Base-by-base conservation (phyloP, 495 filamentous ascomycete genomes). In the Penicillium psychrofluorescens region DNA sequence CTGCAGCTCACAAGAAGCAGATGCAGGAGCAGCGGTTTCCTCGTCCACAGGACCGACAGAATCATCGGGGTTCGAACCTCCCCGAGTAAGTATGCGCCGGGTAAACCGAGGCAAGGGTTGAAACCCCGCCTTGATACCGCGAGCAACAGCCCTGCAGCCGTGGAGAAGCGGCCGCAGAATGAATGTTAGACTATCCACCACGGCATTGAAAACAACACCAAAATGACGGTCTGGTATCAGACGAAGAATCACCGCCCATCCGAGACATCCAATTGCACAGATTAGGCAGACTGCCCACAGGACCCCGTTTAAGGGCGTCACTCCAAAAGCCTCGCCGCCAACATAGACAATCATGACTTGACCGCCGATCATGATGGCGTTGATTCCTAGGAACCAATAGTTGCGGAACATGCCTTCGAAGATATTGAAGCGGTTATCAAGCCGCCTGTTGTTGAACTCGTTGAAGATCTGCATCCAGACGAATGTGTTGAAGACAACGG, bases 401-500 rank as follows among this genome's bases (percentile, higher is more conserved):
- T 95, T 95, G 38, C 74, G 70, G 48, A 70, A 69, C 45, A 92
- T 75, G 38, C 86, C 86, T 61, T 90, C 86, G 54, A 94, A 88
- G 36, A 95, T 89, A 66, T 95, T 95, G 70, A 91, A 79, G 12
- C 83, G 75, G 65, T 95, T 95, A 62, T 95, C 88, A 14, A 95
- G 71, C 15, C 88, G 85, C 37, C 88, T 86, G 64, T 90, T 91
- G 73, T 92, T 95, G 79, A 88, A 91, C 59, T 91, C 84, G 63
- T 95, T 95, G 71, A 94, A 95, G 49, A 95, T 90, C 49, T 95
- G 88, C 88, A 95, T 92, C 88, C 88, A 95, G 12, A 95, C 88
- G 41, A 95, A 95, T 4, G 86, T 87, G 68, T 95, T 95, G 77
- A 95, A 95, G 6, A 95, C 84, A 36, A 94, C 71, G 1, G 85